These are phyloP conservation scores for Mucor racemosus DNA, from an alignment of 371 early-diverging fungal species.

Conservation along the genomic window DNA sequence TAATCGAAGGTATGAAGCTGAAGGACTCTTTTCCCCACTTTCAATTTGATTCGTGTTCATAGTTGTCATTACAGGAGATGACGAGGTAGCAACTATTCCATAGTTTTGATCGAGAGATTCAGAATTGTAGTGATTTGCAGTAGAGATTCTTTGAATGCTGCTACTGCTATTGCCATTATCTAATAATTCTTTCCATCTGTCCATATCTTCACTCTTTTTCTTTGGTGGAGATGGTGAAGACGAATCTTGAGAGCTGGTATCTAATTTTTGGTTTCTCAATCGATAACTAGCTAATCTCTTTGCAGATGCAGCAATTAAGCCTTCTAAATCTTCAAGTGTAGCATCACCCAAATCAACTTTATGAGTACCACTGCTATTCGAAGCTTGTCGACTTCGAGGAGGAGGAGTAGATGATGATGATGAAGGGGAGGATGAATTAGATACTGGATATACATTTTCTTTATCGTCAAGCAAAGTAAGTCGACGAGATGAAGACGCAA, in stretches of 20 bases:
- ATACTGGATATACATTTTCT: constrained; percentile 8
- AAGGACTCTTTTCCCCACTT: constrained; percentile 21
- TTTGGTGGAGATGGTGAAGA: neutral
- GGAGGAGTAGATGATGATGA: constrained; percentile 6
- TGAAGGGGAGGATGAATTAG: constrained; percentile 1
- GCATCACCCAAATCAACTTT: constrained; percentile 45
- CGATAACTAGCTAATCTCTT: constrained; percentile 47
- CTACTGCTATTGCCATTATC: neutral
- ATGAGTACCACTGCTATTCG: neutral
- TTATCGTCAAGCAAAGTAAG: constrained; percentile 18
- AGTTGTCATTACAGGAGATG: neutral
- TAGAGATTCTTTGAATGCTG: constrained; percentile 3
- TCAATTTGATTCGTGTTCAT: neutral
- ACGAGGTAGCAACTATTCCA: neutral
- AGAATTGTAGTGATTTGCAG: neutral
- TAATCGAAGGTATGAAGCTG: constrained; percentile 29
- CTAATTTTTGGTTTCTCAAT: constrained; percentile 23
- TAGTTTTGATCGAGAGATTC: constrained; percentile 3
- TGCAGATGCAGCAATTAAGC: constrained; percentile 54
- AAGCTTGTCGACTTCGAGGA: constrained; percentile 8
- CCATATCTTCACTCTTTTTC: constrained; percentile 19
- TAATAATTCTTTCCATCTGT: constrained; percentile 21
- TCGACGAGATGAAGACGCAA: constrained; percentile 23
- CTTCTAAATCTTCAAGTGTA: constrained; percentile 50
- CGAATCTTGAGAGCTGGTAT: constrained; percentile 3